These are phyloP conservation scores for Trifolium dubium DNA, from an alignment of 306 rosid genomes.

Conservation along the genomic window DNA sequence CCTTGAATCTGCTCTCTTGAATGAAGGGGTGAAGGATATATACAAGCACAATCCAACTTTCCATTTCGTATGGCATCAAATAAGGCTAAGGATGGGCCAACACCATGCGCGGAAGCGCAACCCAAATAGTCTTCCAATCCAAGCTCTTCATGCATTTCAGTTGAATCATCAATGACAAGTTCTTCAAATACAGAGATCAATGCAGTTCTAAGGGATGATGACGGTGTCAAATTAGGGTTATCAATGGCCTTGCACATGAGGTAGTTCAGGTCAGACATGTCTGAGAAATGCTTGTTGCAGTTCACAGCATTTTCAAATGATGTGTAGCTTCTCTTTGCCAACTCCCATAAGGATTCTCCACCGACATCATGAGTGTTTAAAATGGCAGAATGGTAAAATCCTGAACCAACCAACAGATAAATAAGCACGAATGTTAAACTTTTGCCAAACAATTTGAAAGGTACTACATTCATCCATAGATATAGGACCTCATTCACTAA, in stretches of 20 bases:
- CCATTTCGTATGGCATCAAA: constrained; percentile 74
- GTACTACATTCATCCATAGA: no score
- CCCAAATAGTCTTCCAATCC: constrained; percentile 79
- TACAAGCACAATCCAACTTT: constrained; percentile 67
- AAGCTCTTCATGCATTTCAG: constrained; percentile 47
- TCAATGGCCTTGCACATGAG: constrained; percentile 93
- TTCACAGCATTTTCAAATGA: constrained; percentile 64
- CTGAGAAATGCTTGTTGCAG: constrained; percentile 85
- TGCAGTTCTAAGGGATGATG: constrained; percentile 77
- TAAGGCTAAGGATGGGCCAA: constrained; percentile 86
- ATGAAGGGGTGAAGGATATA: constrained; percentile 83
- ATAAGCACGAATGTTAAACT: constrained; percentile 13
- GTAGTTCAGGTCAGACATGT: constrained; percentile 92
- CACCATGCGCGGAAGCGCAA: constrained; percentile 82
- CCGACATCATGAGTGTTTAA: constrained; percentile 77
- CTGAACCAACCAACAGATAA: constrained; percentile 48
- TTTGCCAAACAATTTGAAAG: not conserved
- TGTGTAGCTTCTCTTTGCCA: constrained; percentile 68
- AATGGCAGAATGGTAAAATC: constrained; percentile 93
- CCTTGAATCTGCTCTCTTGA: constrained; percentile 81
- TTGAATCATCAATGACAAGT: constrained; percentile 52
- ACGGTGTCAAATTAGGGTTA: constrained; percentile 81
- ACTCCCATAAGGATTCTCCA: constrained; percentile 74
- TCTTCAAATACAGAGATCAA: constrained; percentile 85
- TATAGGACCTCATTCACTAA: no score